Base-by-base conservation (phyloP, 768 basidiomycete genomes). In the Tricholoma furcatifolium region DNA sequence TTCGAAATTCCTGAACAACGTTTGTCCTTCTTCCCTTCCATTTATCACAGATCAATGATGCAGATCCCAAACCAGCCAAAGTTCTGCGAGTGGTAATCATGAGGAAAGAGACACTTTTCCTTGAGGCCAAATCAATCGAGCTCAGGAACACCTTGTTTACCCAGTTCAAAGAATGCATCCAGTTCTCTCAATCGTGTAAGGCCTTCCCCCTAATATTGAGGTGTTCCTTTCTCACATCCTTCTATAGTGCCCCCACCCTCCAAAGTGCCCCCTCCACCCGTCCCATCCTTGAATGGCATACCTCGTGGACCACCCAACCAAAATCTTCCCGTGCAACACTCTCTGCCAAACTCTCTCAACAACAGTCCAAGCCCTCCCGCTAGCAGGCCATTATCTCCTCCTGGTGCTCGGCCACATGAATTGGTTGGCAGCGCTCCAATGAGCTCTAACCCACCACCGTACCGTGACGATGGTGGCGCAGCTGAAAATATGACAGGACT, bases 101-200 rank as follows among this genome's bases (percentile, higher is more conserved):
- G 87, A 76, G 84, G 56, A 96, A 94, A 71, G 97, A 98, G 68
- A 84, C 78, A 5, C 67, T 99, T 46, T 72, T 77, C 38, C 60
- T 99, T 8, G 81, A 86, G 52, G 72, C 81, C 6, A 77, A 82
- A 51, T 85, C 87, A 1, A 67, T 67, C 9, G 73, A 79, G 30
- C 69, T 75, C 12, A 78, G 91, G 54, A 83, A 92, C 60, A 70
- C 72, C 56, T 76, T 94, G 59, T 66, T 89, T 39, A 62, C 72
- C 7, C 87, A 91, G 62, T 83, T 99, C 65, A 77, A 74, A 41
- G 93, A 93, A 30, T 95, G 92, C 62, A 89, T 93, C 54, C 85
- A 87, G 35, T 91, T 93, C 67, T 88, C 92, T 27, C 72, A 77
- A 23, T 77, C 79, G 31, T 67, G 93, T 95, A 64, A 67, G 91